Percentiles rank a stretch among this genome's conserved stretches.
These are phyloP conservation scores for Aspergillus hortae DNA, from an alignment of 2,329 filamentous ascomycete species.

Conservation along the genomic window DNA sequence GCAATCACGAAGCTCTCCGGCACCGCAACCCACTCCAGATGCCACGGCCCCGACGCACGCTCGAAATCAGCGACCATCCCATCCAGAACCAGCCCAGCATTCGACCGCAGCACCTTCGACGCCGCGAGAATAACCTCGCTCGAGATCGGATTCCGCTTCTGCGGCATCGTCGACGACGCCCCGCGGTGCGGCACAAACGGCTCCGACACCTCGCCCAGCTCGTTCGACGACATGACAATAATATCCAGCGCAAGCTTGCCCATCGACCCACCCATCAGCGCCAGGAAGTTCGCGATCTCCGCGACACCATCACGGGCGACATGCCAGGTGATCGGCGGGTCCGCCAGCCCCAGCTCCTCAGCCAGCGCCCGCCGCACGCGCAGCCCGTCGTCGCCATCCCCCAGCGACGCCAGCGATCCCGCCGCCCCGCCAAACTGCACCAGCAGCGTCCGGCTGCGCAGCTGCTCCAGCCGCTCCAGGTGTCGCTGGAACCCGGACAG, in stretches of 20 bases:
- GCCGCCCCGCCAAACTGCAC: constrained; percentile 58
- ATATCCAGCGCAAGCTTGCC: constrained; percentile 56
- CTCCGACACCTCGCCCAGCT: constrained; percentile 53
- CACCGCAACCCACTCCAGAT: constrained; percentile 57
- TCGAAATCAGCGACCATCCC: constrained; percentile 59
- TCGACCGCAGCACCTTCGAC: constrained; percentile 52
- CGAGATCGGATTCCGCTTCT: constrained; percentile 58
- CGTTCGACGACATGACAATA: constrained; percentile 57
- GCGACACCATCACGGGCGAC: constrained; percentile 53
- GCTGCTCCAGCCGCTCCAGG: constrained; percentile 45
- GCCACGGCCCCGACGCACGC: constrained; percentile 57
- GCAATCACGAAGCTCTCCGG: constrained; percentile 54
- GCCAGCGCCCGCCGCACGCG: constrained; percentile 50
- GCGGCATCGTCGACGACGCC: constrained; percentile 56
- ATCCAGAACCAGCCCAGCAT: constrained; percentile 52
- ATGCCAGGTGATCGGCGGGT: constrained; percentile 57
- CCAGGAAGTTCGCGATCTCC: constrained; percentile 53
- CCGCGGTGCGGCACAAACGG: constrained; percentile 55
- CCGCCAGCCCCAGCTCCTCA: constrained; percentile 43
- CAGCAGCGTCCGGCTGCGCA: constrained; percentile 46
- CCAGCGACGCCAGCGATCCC: constrained; percentile 53
- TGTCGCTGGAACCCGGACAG: constrained; percentile 51
- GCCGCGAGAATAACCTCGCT: constrained; percentile 55
- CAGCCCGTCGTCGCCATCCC: constrained; percentile 46
- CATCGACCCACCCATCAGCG: constrained; percentile 51